These are phyloP conservation scores for Nicotiana tabacum DNA, from an alignment of 257 asterid species.

Conservation along the genomic window DNA sequence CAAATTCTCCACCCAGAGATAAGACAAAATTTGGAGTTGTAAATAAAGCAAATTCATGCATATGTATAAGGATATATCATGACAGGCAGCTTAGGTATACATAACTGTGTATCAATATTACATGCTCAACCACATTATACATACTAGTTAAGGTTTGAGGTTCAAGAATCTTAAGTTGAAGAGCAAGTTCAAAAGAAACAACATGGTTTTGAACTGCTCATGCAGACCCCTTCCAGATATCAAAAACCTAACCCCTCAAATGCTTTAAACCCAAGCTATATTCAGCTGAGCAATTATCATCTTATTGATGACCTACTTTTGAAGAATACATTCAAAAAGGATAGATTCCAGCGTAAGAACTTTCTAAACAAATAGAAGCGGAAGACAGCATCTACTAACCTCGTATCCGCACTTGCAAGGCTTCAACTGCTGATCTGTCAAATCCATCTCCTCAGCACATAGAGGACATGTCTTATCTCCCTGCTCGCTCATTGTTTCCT, in stretches of 20 bases:
- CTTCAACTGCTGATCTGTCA: slow-evolving; percentile 96
- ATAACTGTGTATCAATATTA: too few relatives aligned
- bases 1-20: not conserved
- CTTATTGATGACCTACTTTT: not conserved
- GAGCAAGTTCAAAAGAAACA: not conserved
- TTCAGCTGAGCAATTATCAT: not conserved
- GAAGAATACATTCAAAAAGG: not conserved
- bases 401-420: slow-evolving; percentile 99
- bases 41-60: not conserved
- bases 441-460: slow-evolving; percentile 98
- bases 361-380: not conserved
- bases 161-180: not conserved
- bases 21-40: not conserved
- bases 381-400: slow-evolving; percentile 28
- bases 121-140: not conserved
- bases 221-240: not conserved
- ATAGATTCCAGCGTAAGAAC: not conserved
- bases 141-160: not conserved
- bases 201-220: slow-evolving; percentile 4
- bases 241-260: not conserved
- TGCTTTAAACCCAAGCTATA: not conserved
- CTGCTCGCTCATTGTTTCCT: slow-evolving; percentile 84
- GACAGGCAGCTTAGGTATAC: not conserved
- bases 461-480: slow-evolving; percentile 97
- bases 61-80: not conserved